Evolutionary conservation across 2,329 filamentous ascomycete genomes (phyloP), one percentile per base, ranked within the genome.

Genomic region (Arachnomyces sp.): DNA sequence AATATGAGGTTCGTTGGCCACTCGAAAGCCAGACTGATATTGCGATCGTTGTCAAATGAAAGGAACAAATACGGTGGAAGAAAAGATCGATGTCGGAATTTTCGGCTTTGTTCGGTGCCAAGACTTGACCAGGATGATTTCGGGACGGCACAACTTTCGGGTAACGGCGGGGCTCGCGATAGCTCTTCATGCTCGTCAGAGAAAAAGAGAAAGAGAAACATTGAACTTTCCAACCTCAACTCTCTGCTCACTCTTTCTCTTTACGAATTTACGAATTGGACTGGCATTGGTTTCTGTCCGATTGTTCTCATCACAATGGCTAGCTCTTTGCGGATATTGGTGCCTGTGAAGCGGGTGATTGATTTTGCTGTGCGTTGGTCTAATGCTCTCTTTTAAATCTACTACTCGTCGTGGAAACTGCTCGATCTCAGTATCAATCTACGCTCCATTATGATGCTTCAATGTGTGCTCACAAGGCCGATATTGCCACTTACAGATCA

Each of bases 281-380:
- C 21, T 25, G 21, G 21, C 40, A 44, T 50, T 48, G 40, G 34
- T 31, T 34, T 34, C 34, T 40, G 14, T 38, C 15, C 28, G 14
- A 13, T 31, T 43, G 36, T 32, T 33, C 16, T 39, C 21, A 29
- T 38, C 56, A 65, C 32, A 51, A 71, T 72, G 68, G 59, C 67
- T 34, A 67, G 61, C 40, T 61, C 61, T 40, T 67, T 87, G 54
- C 73, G 83, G 62, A 88, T 89, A 64, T 74, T 89, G 47, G 84
- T 89, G 3, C 84, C 84, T 64, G 71, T 89, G 35, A 89, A 89
- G 72, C 72, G 84, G 78, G 84, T 89, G 37, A 87, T 89, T 71
- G 84, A 89, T 75, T 88, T 86, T 76, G 83, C 84, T 54, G 84
- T 87, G 69, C 60, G 79, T 68, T 43, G 30, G 15, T 38, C 30